Base-by-base conservation (phyloP, 805 yeast species). In the Blastobotrys peoriensis region DNA sequence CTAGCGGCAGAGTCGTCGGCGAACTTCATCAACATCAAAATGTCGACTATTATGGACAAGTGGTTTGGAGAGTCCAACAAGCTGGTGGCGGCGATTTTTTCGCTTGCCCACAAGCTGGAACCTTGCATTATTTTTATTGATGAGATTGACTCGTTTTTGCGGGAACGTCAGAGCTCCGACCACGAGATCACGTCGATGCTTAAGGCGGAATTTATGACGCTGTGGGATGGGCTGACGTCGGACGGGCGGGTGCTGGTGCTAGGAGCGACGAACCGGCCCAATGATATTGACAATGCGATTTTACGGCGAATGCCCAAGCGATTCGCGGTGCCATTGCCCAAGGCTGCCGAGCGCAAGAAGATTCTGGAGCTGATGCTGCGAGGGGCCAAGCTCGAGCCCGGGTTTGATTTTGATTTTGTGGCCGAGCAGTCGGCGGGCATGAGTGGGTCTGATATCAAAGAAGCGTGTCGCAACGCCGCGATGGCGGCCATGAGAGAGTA, bases 21-120 rank as follows among this genome's bases (percentile, higher is more conserved):
- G 0, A 87, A 82, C 55, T 91, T 91, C 65, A 75, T 91, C 40
- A 87, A 89, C 56, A 83, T 91, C 41, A 75, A 95, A 62, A 85
- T 91, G 94, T 87, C 96, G 20, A 80, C 91, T 2, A 79, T 91
- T 15, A 85, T 89, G 91, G 96, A 93, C 66, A 91, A 91, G 65
- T 91, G 96, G 95, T 91, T 86, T 60, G 98, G 98, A 13, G 98
- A 91, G 65, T 79, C 91, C 22, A 91, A 93, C 64, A 93, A 93
- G 67, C 79, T 89, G 40, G 93, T 87, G 1, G 95, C 89, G 53
- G 98, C 96, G 0, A 78, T 91, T 28, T 91, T 91, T 61, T 81
- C 96, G 5, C 71, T 91, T 45, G 98, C 97, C 3, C 72, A 76
- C 48, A 91, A 93, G 60, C 73, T 91, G 35, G 87, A 87, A 63